Conservation (phyloP, 768 basidiomycete genomes). For the Macrolepiota albuminosa region DNA sequence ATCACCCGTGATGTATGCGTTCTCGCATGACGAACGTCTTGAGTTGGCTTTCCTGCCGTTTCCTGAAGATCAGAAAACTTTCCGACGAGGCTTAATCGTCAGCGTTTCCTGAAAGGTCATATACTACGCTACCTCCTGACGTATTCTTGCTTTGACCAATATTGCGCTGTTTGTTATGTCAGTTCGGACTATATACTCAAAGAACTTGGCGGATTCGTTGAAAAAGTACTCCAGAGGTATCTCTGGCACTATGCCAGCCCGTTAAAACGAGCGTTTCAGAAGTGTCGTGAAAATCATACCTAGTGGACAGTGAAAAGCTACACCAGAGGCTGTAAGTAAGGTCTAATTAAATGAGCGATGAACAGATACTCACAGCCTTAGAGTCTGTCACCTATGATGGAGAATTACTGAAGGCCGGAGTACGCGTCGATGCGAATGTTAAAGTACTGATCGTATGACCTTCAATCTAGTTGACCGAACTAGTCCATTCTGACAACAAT, state of each 20-base stretch:
- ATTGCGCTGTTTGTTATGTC: slow-evolving; percentile 17
- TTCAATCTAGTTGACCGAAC: no score
- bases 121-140: slow-evolving; percentile 16
- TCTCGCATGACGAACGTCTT: slow-evolving; percentile 62
- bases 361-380: no score
- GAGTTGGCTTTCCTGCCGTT: slow-evolving; percentile 50
- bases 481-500: no score
- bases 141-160: slow-evolving; percentile 14
- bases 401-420: no score
- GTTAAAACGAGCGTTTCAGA: not conserved
- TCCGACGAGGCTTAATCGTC: not conserved
- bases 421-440: no score
- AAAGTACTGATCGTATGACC: no score
- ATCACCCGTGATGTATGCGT: slow-evolving; percentile 62
- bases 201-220: slow-evolving; percentile 13
- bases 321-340: no score
- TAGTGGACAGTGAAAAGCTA: no score
- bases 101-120: slow-evolving; percentile 17
- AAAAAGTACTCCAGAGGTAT: not conserved
- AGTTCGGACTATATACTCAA: slow-evolving; percentile 16
- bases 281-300: not conserved
- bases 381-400: no score
- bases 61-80: slow-evolving; percentile 48
- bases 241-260: not conserved
- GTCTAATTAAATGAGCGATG: no score